phyloP scores from a whole-genome alignment of 805 yeast genomes.

The Phaffomyces antillensis region DNA sequence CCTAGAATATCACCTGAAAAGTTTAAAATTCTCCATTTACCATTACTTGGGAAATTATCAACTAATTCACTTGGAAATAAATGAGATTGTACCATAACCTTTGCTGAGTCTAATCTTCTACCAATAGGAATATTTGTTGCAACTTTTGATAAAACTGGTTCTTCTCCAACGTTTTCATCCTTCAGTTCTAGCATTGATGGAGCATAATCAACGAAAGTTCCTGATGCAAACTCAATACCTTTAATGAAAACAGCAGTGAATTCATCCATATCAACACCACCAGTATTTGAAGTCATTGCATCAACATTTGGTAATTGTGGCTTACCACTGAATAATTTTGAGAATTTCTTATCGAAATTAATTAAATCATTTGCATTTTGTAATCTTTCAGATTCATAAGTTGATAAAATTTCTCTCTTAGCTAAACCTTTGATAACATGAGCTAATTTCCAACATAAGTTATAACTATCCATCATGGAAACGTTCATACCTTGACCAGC shows the following conservation, averaged over 20 bases:
- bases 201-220: not conserved
- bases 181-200: not conserved
- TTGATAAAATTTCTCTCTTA: not conserved
- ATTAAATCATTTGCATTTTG: constrained; percentile 1
- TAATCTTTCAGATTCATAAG: not conserved
- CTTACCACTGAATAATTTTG: not conserved
- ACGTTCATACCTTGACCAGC: constrained; percentile 1
- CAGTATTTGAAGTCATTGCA: not conserved
- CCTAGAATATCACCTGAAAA: not conserved
- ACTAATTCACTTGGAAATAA: not conserved
- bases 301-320: not conserved
- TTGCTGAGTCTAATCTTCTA: constrained; percentile 1
- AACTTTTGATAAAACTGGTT: not conserved
- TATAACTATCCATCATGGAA: not conserved
- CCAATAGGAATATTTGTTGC: not conserved
- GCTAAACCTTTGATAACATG: not conserved
- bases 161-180: not conserved
- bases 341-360: not conserved
- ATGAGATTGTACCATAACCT: not conserved
- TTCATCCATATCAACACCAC: not conserved
- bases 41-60: not conserved
- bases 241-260: not conserved
- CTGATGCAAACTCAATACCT: constrained; percentile 1
- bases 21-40: not conserved
- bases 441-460: not conserved